Evolutionary conservation across 2,329 filamentous ascomycete species (phyloP), one percentile per base, ranked within the genome.

Genomic region (Ceratocystis ficicola): DNA sequence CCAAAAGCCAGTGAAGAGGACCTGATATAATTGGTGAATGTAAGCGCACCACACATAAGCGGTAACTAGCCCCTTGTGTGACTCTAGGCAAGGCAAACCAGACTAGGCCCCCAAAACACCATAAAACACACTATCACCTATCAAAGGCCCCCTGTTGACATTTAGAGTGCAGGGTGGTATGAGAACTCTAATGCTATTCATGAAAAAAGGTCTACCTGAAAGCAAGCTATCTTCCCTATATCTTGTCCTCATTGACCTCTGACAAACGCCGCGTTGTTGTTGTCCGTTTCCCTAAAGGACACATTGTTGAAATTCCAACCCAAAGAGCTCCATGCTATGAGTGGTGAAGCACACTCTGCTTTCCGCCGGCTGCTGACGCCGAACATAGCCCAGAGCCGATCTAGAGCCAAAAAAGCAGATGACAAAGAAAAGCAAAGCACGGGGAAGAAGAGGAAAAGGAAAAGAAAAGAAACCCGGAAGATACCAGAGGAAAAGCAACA

Each of bases 351-450:
- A 41, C 36, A 10, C 36, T 41, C 36, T 41, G 10, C 36, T 41
- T 41, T n/a, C 52, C 52, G 12, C 30, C 52, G 32, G 32, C 52
- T 28, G 52, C 52, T 57, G 52, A 57, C 52, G 52, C 52, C 52
- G 28, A 57, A 57, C 4, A 41, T 41, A 41, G 12, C 41, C 61
- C 20, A 30, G 61, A 46, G 59, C 41, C 20, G 22, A 46, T 64
- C 48, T 64, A 25, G 36, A 41, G 15, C 17, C n/a, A 52, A 46
- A 44, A 15, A 12, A 41, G 36, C 36, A 41, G 15, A 12, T 41
- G 8, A 15, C 15, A 22, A 60, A 25, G 28, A 22, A 41, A 62
- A 65, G 30, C 4, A 63, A n/a, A 63, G 28, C 41, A 63, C 28
- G 10, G 52, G 6, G 6, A 61, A 61, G 20, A 28, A 64, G 22